Conservation (phyloP, 1,284 basidiomycete genomes). For the Moesziomyces sp. region DNA sequence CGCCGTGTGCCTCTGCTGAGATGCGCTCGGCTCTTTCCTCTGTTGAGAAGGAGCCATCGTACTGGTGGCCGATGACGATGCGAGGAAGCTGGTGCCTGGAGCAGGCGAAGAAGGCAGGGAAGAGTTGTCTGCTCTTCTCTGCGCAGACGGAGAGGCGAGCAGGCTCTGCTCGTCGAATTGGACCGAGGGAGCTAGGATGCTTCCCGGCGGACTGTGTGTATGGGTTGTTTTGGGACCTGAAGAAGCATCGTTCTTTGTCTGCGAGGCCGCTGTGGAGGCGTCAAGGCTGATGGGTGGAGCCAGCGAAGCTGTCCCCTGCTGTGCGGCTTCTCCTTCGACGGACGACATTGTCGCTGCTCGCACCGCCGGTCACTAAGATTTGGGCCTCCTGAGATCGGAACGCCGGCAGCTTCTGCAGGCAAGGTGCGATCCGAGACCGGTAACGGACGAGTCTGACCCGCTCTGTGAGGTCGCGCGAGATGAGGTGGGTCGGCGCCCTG, state of each 20-base stretch:
- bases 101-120: conserved; percentile 31
- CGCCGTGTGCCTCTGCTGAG: conserved; percentile 1
- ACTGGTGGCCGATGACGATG: conserved; percentile 7
- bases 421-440: not conserved
- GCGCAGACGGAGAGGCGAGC: conserved; percentile 30
- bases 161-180: conserved; percentile 51
- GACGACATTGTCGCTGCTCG: not conserved
- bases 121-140: conserved; percentile 27
- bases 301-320: not conserved
- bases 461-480: not conserved
- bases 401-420: too few species aligned
- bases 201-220: conserved; percentile 18
- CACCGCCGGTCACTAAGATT: too few species aligned
- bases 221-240: conserved; percentile 16
- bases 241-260: conserved; percentile 21
- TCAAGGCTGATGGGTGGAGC: not conserved
- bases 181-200: conserved; percentile 38
- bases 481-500: not conserved
- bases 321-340: conserved; percentile 1
- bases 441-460: not conserved
- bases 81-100: conserved; percentile 5
- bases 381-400: too few species aligned
- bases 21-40: conserved; percentile 14
- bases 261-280: conserved; percentile 2
- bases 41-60: conserved; percentile 6